These are phyloP conservation scores for Metschnikowia peoriensis DNA, from an alignment of 805 yeast genomes.

Conservation along the genomic window DNA sequence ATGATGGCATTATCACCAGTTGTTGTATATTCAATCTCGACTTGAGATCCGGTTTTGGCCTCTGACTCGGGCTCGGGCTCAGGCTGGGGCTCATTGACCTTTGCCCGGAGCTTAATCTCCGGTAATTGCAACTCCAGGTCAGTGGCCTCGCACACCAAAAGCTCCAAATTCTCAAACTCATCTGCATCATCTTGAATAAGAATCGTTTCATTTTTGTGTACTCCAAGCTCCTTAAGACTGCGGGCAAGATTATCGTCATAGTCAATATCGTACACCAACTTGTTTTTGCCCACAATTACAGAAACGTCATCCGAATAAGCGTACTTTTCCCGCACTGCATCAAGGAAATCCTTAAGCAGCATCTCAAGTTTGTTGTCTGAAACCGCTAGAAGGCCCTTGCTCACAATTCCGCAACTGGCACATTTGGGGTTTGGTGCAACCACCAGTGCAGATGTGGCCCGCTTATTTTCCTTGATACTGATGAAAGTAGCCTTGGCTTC, in stretches of 20 bases:
- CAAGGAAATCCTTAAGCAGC: constrained; percentile 51
- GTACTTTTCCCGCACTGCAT: constrained; percentile 47
- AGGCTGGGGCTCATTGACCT: neutral
- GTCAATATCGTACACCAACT: constrained; percentile 78
- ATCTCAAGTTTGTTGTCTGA: constrained; percentile 42
- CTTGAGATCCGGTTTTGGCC: neutral
- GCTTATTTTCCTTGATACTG: constrained; percentile 52
- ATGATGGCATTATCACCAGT: constrained; percentile 8
- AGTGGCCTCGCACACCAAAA: constrained; percentile 42
- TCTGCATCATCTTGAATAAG: constrained; percentile 83
- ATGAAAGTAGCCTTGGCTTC: constrained; percentile 35
- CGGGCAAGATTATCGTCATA: constrained; percentile 72
- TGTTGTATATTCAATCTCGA: neutral
- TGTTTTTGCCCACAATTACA: constrained; percentile 54
- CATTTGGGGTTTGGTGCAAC: constrained; percentile 69
- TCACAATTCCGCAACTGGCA: constrained; percentile 56
- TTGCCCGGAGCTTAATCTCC: constrained; percentile 16
- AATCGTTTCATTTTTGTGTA: constrained; percentile 59
- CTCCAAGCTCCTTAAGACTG: constrained; percentile 48
- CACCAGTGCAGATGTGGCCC: constrained; percentile 62
- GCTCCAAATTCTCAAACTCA: constrained; percentile 56
- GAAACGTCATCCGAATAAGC: constrained; percentile 56
- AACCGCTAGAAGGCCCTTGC: constrained; percentile 19
- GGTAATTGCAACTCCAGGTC: constrained; percentile 14
- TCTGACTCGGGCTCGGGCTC: neutral